Evolutionary conservation across 1,284 basidiomycete genomes (phyloP).

Genomic region (Kalmanozyma brasiliensis): DNA sequence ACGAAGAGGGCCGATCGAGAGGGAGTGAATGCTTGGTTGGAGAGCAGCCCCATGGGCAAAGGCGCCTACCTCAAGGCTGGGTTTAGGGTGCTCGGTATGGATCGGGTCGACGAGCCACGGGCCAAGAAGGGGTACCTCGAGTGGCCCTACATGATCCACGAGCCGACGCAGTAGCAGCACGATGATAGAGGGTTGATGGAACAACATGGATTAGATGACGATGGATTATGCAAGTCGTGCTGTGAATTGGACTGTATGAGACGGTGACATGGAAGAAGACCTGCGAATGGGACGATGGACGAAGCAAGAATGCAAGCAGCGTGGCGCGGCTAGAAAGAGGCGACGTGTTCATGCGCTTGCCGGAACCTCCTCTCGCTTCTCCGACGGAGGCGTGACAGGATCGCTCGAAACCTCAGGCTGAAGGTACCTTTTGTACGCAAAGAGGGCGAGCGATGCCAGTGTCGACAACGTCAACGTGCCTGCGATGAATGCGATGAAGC

Average conservation of each 20-base stretch:
- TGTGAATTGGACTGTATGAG: neutral
- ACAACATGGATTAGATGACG: too few species aligned
- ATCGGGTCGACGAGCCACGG: slow-evolving; percentile 8
- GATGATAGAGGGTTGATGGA: too few species aligned
- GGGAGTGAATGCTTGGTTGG: slow-evolving; percentile 13
- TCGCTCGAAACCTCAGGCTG: slow-evolving; percentile 2
- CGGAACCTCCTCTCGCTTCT: neutral
- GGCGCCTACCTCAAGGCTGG: slow-evolving; percentile 23
- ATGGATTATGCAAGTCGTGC: too few species aligned
- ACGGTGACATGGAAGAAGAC: neutral
- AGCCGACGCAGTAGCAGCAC: neutral
- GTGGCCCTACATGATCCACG: slow-evolving; percentile 35
- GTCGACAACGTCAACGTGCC: slow-evolving; percentile 28
- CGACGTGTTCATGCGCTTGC: neutral
- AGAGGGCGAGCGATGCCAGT: slow-evolving; percentile 12
- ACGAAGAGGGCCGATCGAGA: slow-evolving; percentile 6
- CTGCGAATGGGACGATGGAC: too few species aligned
- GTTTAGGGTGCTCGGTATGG: slow-evolving; percentile 19
- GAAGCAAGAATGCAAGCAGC: too few species aligned
- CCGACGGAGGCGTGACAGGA: slow-evolving; percentile 12
- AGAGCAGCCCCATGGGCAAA: slow-evolving; percentile 31
- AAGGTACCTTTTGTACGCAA: slow-evolving; percentile 22
- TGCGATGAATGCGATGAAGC: slow-evolving; percentile 39
- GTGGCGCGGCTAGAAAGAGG: too few species aligned
- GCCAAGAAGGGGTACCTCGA: slow-evolving; percentile 16